Percentiles rank a stretch among this genome's conserved stretches.
These are phyloP conservation scores for Trichophyton equinum DNA, from an alignment of 2,329 filamentous ascomycete genomes.

Conservation along the genomic window DNA sequence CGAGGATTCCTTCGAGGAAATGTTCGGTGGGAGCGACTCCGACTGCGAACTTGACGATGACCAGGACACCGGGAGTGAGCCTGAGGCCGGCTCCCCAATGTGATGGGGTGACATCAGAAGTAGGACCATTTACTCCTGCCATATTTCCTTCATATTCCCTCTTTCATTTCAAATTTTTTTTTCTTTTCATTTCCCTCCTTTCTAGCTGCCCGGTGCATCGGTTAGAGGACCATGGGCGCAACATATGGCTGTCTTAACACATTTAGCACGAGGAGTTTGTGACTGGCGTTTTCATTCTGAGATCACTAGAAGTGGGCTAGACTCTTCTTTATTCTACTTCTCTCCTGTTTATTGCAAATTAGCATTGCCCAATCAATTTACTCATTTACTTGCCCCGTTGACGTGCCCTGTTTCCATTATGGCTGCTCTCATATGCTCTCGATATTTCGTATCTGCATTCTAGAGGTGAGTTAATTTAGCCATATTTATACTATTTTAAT, in stretches of 20 bases:
- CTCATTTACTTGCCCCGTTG: neutral
- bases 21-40: slow-evolving; percentile 62
- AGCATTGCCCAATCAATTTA: neutral
- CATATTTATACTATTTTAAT: no score
- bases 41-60: slow-evolving; percentile 31
- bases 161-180: neutral
- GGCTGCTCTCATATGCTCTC: no score
- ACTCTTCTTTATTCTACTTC: neutral
- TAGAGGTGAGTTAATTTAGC: no score
- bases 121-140: neutral
- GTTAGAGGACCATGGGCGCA: neutral
- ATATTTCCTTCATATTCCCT: neutral
- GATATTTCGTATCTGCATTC: no score
- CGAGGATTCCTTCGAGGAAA: slow-evolving; percentile 56
- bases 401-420: neutral
- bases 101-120: neutral
- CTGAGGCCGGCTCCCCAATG: slow-evolving; percentile 10
- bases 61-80: slow-evolving; percentile 43
- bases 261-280: slow-evolving; percentile 1
- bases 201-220: neutral
- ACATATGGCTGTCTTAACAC: neutral
- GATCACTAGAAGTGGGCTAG: neutral
- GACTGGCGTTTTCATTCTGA: neutral
- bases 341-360: neutral
- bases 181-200: neutral